A percentile compares a stretch with the other conserved stretches of the same genome.
Conservation (phyloP, 768 basidiomycete genomes). For the Rhizopogon salebrosus region DNA sequence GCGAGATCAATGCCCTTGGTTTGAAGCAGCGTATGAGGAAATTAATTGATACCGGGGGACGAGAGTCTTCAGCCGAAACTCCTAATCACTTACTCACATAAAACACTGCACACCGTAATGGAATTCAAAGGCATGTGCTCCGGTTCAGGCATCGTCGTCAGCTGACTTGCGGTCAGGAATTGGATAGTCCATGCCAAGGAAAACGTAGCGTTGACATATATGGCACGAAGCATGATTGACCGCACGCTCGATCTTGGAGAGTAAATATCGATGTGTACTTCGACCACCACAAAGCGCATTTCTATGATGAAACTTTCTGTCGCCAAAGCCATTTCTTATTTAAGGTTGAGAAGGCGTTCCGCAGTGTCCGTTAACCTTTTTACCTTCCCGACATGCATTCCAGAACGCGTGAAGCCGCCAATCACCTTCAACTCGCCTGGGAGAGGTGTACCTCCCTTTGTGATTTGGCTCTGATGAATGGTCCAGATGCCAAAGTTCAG, state of each 20-base stretch:
- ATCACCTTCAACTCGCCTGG: constrained; percentile 41
- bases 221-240: not conserved
- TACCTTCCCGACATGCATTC: constrained; percentile 22
- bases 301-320: not conserved
- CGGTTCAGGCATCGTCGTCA: not conserved
- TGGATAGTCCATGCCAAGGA: not conserved
- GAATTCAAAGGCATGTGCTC: not conserved
- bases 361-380: constrained; percentile 5
- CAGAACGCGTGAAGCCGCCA: constrained; percentile 65
- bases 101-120: not conserved
- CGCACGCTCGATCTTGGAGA: not conserved
- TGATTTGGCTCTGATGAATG: constrained; percentile 37
- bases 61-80: not conserved
- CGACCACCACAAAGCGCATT: not conserved
- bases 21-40: not conserved
- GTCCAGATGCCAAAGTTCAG: constrained; percentile 59
- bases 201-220: not conserved
- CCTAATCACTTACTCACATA: not conserved
- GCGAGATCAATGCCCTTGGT: not conserved
- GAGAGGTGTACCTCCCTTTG: constrained; percentile 39
- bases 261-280: not conserved
- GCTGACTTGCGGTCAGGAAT: not conserved
- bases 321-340: not conserved
- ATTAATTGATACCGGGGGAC: not conserved
- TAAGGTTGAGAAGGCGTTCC: not conserved